These are phyloP conservation scores for Diaporthe australafricana DNA, from an alignment of 2,329 filamentous ascomycete genomes.

Conservation along the genomic window DNA sequence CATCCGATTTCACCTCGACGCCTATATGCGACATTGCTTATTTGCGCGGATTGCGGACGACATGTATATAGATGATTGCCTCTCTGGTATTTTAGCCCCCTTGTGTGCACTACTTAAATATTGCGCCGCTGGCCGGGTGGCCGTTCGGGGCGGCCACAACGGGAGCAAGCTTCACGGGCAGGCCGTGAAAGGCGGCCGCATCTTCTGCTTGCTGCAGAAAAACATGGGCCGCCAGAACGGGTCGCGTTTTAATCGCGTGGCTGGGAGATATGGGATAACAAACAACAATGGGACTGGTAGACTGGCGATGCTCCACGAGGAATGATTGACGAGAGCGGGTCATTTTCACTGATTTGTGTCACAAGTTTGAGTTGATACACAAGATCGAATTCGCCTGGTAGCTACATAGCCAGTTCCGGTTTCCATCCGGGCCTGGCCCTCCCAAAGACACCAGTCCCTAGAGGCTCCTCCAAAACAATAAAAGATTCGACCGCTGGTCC, in stretches of 20 bases:
- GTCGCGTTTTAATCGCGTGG: constrained; percentile 5
- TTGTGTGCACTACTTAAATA: too few species aligned
- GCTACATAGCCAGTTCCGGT: constrained; percentile 7
- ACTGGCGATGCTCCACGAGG: background rate
- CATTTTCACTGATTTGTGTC: background rate
- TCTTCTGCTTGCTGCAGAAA: background rate
- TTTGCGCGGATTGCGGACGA: background rate
- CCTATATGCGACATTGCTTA: background rate
- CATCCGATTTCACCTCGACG: too few species aligned
- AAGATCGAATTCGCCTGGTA: constrained; percentile 14
- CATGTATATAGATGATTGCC: too few species aligned
- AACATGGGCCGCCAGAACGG: constrained; percentile 22
- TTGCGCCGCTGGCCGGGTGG: background rate
- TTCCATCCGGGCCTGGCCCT: background rate
- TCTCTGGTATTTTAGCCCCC: too few species aligned
- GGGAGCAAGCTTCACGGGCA: constrained; percentile 3
- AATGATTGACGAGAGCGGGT: background rate
- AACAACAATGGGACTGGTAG: constrained; percentile 1
- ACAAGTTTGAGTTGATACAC: background rate
- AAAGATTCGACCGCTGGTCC: constrained; percentile 31
- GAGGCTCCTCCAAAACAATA: constrained; percentile 2
- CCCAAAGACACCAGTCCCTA: constrained; percentile 5
- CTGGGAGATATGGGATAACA: constrained; percentile 16
- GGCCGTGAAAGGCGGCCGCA: background rate
- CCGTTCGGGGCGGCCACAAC: background rate